These are phyloP conservation scores for Wickerhamomyces chaumierensis DNA, from an alignment of 805 yeast genomes.

Conservation along the genomic window DNA sequence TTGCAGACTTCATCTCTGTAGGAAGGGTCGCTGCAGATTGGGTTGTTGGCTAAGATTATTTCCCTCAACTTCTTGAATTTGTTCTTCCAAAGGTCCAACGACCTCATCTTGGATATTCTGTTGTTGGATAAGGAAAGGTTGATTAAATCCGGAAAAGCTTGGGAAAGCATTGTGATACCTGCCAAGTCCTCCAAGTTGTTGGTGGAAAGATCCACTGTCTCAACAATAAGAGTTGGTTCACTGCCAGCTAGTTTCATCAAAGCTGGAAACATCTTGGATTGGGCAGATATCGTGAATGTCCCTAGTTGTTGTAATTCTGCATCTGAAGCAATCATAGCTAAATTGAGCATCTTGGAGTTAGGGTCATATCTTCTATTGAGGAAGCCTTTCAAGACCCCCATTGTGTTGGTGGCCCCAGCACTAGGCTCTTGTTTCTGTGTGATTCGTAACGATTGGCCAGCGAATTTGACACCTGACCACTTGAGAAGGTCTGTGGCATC, in stretches of 20 bases:
- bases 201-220: constrained; percentile 58
- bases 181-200: constrained; percentile 56
- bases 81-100: constrained; percentile 65
- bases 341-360: constrained; percentile 52
- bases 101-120: constrained; percentile 42
- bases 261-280: constrained; percentile 83
- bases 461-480: constrained; percentile 73
- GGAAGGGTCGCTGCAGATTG: constrained; percentile 38
- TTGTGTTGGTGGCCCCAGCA: constrained; percentile 31
- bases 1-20: constrained; percentile 54
- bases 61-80: constrained; percentile 69
- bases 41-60: constrained; percentile 69
- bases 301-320: constrained; percentile 49
- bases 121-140: constrained; percentile 79
- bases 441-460: constrained; percentile 57
- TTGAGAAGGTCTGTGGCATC: constrained; percentile 50
- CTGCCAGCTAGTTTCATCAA: constrained; percentile 69
- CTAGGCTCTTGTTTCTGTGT: constrained; percentile 15
- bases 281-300: constrained; percentile 47
- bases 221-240: constrained; percentile 34
- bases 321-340: constrained; percentile 56
- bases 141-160: constrained; percentile 60
- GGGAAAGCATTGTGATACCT: constrained; percentile 51
- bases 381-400: constrained; percentile 51
- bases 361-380: constrained; percentile 59